Conservation (phyloP, 768 basidiomycete genomes). For the Auricularia sp. region DNA sequence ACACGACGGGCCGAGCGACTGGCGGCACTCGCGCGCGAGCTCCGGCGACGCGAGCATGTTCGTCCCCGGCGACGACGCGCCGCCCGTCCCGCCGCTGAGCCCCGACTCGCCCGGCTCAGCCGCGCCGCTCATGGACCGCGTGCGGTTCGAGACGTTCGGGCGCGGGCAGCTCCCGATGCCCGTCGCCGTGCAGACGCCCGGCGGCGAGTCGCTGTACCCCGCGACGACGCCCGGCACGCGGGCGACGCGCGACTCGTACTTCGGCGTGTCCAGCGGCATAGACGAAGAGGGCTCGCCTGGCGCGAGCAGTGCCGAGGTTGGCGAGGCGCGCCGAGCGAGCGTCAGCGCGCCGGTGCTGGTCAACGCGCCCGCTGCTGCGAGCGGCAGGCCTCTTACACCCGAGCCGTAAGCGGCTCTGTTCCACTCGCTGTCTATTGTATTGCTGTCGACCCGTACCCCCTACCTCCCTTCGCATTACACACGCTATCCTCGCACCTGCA, state of each 20-base stretch:
- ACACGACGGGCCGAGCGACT: background rate
- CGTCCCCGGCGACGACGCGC: background rate
- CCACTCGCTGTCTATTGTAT: no score
- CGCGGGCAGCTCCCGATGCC: background rate
- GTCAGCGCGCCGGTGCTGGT: background rate
- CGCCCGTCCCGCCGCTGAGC: background rate
- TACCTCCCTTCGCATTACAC: no score
- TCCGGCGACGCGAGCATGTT: background rate
- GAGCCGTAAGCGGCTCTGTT: no score
- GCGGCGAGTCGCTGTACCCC: no score
- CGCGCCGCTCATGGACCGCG: background rate
- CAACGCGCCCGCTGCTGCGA: background rate
- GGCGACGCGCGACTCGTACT: background rate
- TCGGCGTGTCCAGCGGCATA: background rate
- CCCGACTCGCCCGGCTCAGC: background rate
- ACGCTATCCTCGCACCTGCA: no score
- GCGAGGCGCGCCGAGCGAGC: background rate
- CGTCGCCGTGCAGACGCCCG: background rate
- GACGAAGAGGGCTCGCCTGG: background rate
- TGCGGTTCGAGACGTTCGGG: background rate
- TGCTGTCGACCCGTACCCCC: no score
- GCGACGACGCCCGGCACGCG: background rate
- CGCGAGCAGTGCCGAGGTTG: background rate
- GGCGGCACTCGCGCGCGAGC: background rate
- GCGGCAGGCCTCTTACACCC: no score